Evolutionary conservation across 305 asterid genomes (phyloP).

Genomic region (Solanum hybrid): DNA sequence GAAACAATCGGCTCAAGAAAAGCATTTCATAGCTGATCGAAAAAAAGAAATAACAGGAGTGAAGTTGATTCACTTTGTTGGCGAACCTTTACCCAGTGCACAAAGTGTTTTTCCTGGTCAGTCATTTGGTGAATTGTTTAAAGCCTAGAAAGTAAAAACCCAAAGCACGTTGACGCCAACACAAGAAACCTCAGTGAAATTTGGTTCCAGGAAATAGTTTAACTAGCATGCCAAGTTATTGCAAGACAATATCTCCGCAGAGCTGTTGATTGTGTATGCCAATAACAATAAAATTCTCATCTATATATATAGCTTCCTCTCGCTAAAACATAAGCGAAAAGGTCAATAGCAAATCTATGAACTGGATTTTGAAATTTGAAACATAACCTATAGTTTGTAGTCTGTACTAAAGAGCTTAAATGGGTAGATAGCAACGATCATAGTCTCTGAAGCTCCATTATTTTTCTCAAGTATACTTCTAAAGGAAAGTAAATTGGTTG

Average conservation of each 20-base stretch:
- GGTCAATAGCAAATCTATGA: neutral
- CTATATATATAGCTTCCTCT: neutral
- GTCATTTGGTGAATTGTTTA: neutral
- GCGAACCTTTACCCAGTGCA: neutral
- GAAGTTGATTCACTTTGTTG: neutral
- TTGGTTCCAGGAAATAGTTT: neutral
- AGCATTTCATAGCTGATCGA: neutral
- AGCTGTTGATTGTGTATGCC: neutral
- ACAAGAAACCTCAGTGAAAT: neutral
- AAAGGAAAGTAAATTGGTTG: neutral
- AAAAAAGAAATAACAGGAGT: neutral
- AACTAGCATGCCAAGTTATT: neutral
- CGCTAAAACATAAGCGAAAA: neutral
- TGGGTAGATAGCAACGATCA: neutral
- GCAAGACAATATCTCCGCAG: neutral
- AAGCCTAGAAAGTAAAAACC: neutral
- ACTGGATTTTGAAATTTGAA: neutral
- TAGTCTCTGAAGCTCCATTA: neutral
- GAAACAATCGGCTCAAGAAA: neutral
- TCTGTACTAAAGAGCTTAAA: neutral
- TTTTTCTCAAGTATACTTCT: neutral
- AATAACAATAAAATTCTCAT: neutral
- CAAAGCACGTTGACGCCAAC: neutral
- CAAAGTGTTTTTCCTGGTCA: neutral
- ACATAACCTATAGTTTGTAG: neutral